Evolutionary conservation across 2,329 filamentous ascomycete genomes (phyloP).

Genomic region (Phaeomoniella chlamydospora): DNA sequence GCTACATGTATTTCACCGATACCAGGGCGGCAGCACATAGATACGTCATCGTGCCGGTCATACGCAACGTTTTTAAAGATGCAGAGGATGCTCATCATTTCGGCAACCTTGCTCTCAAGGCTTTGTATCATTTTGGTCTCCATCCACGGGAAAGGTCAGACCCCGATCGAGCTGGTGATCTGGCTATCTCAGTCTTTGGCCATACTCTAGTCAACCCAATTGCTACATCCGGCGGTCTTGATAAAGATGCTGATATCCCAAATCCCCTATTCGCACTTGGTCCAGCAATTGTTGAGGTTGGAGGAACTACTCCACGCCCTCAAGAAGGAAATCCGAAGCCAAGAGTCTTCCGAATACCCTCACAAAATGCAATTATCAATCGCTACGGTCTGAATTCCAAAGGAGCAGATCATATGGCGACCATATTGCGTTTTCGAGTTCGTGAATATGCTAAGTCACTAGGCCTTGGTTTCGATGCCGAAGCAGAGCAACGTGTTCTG

Average conservation of each 20-base stretch:
- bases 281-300: constrained; percentile 78
- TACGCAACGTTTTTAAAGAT: constrained; percentile 26
- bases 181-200: constrained; percentile 59
- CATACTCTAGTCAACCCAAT: constrained; percentile 69
- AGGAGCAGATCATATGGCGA: constrained; percentile 77
- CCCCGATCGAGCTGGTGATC: constrained; percentile 35
- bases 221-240: constrained; percentile 86
- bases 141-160: constrained; percentile 70
- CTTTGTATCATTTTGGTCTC: constrained; percentile 58
- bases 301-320: constrained; percentile 74
- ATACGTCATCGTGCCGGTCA: constrained; percentile 42
- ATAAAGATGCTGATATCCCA: constrained; percentile 85
- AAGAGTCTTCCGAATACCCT: constrained; percentile 73
- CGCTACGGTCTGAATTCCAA: constrained; percentile 89
- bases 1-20: constrained; percentile 60
- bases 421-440: constrained; percentile 61
- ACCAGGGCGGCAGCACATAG: constrained; percentile 57
- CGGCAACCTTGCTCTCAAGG: constrained; percentile 57
- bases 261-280: constrained; percentile 74
- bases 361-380: constrained; percentile 80
- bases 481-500: constrained; percentile 57
- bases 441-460: constrained; percentile 58
- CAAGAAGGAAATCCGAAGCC: constrained; percentile 81
- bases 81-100: constrained; percentile 80
- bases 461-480: constrained; percentile 49